Base-by-base conservation (phyloP, 2,329 filamentous ascomycete species). In the Claviceps spartinae region DNA sequence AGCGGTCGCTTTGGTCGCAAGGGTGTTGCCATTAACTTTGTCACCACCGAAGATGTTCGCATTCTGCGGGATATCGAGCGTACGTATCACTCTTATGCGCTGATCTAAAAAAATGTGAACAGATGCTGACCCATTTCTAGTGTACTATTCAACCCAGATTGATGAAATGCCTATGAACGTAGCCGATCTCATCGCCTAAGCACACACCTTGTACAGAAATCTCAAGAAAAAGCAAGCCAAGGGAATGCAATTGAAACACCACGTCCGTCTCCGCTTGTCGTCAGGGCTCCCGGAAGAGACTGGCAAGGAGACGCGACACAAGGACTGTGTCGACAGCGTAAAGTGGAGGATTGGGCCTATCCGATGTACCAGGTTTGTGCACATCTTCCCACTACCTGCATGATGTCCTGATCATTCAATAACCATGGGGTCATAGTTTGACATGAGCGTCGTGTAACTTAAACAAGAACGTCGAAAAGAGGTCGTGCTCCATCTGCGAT, bases 111-210 rank as follows among this genome's bases (percentile, higher is more conserved):
- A n/a, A 18, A 6, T 8, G n/a, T 61, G 20, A 50, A 41, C 51
- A 30, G 47, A 49, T 53, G 53, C 71, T 75, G 57, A 75, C 56
- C 51, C 46, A 18, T 48, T 52, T 42, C 11, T 57, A 88, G 84
- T 95, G 63, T 95, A 94, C 73, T 95, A 95, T 72, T 94, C 88
- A 16, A 95, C 90, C 47, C 90, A 96, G 73, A 95, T 96, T 60
- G 90, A 96, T 62, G 90, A 96, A 75, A 96, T 96, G 90, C 90
- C 90, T 18, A 96, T 96, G 90, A 96, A 96, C 65, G 88, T 88
- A 65, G 80, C 78, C 61, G 77, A 79, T 59, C 72, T 82, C 30
- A 77, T 77, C 54, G 67, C 75, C 38, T 79, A 71, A 67, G n/a
- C 1, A 30, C 1, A 30, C 13, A n/a, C n/a, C 13, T 6, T 6